Conservation (phyloP, 345 rosid genomes). For the Corchorus olitorius region DNA sequence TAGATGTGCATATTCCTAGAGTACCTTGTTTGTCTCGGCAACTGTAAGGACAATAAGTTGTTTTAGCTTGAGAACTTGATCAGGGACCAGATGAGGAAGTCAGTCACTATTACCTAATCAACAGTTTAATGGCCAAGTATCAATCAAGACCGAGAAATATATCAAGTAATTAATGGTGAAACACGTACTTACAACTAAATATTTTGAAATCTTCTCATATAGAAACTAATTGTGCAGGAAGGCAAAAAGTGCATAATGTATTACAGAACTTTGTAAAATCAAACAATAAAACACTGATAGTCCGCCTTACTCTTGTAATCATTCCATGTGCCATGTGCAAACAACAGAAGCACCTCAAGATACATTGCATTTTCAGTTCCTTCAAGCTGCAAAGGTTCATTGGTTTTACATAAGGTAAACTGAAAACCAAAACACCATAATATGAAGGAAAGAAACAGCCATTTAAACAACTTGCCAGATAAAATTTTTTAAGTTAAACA, state of each 20-base stretch:
- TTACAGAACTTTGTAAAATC: not conserved
- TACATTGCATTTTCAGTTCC: constrained; percentile 60
- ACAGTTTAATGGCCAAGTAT: constrained; percentile 18
- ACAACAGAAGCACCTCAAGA: constrained; percentile 69
- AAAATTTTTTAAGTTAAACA: not conserved
- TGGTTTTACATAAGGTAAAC: constrained; percentile 3
- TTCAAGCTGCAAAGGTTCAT: constrained; percentile 64
- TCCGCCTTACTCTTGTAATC: constrained; percentile 83
- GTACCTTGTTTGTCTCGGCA: constrained; percentile 89
- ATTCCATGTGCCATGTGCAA: constrained; percentile 93
- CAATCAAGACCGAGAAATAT: no score
- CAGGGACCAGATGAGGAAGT: constrained; percentile 69
- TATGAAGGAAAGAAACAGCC: not conserved
- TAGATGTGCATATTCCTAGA: not conserved
- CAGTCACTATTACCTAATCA: constrained; percentile 55
- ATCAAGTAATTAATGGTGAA: not conserved
- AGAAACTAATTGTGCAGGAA: not conserved
- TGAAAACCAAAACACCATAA: no score
- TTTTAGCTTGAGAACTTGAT: constrained; percentile 84
- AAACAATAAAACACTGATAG: not conserved
- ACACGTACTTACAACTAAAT: not conserved
- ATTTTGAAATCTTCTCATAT: not conserved
- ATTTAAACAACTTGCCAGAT: not conserved
- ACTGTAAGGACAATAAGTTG: constrained; percentile 94
- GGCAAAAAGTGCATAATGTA: not conserved